These are phyloP conservation scores for Stylonectria norvegica DNA, from an alignment of 2,329 filamentous ascomycete species.

Conservation along the genomic window DNA sequence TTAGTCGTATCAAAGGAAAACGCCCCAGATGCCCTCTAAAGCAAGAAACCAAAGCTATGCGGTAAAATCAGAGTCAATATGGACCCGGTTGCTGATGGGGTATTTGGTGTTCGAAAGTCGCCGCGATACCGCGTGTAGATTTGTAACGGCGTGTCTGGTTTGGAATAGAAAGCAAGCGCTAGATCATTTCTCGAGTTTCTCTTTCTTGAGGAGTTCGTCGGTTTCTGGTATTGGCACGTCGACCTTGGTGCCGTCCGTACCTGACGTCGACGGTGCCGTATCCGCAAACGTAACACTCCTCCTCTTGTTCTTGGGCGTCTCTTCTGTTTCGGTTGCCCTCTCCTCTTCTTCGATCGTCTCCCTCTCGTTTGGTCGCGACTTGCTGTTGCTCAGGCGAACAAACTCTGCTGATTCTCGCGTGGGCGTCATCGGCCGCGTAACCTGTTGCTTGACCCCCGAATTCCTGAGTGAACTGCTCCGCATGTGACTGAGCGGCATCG, in stretches of 20 bases:
- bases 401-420: constrained; percentile 29
- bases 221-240: neutral
- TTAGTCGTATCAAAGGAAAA: too few relatives aligned
- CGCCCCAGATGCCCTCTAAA: neutral
- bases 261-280: constrained; percentile 13
- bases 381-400: constrained; percentile 9
- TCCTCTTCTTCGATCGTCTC: constrained; percentile 13
- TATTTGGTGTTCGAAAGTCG: too few relatives aligned
- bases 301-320: constrained; percentile 15
- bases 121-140: too few relatives aligned
- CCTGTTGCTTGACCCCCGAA: constrained; percentile 21
- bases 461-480: constrained; percentile 33
- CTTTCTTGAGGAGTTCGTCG: neutral
- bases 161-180: too few relatives aligned
- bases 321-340: constrained; percentile 15
- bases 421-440: constrained; percentile 30
- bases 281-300: constrained; percentile 25
- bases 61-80: neutral
- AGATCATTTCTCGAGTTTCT: neutral
- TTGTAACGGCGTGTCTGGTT: too few relatives aligned
- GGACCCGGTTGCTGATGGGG: too few relatives aligned
- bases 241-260: constrained; percentile 8
- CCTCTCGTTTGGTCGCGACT: constrained; percentile 13
- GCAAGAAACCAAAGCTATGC: neutral
- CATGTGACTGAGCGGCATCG: constrained; percentile 25